phyloP scores from a whole-genome alignment of 805 yeast genomes.

The Monosporozyma aerobia region DNA sequence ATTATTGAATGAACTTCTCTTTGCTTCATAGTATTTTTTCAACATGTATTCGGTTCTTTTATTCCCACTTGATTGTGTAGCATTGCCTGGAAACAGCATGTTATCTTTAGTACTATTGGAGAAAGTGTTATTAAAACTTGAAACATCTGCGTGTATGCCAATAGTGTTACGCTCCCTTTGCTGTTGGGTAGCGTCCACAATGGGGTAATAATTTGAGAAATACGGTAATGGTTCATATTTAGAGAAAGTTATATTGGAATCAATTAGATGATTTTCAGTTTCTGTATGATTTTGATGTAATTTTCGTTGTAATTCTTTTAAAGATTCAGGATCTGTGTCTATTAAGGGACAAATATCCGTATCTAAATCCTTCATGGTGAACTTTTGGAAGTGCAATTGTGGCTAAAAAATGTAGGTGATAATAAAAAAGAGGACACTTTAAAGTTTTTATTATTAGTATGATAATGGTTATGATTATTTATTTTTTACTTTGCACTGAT shows the following conservation, averaged over 20 bases:
- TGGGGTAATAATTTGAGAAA: neutral
- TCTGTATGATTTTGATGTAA: neutral
- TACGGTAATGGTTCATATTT: neutral
- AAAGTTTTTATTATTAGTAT: no score
- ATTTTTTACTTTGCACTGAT: no score
- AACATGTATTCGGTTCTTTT: neutral
- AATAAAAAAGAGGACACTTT: neutral
- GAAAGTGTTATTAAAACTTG: neutral
- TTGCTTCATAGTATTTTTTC: conserved; percentile 1
- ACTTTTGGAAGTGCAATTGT: neutral
- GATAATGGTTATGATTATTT: no score
- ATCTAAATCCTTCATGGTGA: neutral
- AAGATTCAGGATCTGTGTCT: neutral
- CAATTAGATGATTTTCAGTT: neutral
- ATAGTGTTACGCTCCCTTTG: neutral
- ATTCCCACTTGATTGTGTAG: neutral
- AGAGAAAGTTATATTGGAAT: neutral
- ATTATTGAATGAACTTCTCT: neutral
- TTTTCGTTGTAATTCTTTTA: neutral
- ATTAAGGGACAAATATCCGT: neutral
- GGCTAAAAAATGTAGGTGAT: neutral
- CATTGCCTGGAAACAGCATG: neutral
- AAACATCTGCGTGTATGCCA: neutral
- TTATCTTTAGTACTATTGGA: neutral
- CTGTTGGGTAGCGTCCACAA: neutral